Evolutionary conservation across 164 flowering plant genomes (phyloP).

Genomic region (Magnolia sinica): DNA sequence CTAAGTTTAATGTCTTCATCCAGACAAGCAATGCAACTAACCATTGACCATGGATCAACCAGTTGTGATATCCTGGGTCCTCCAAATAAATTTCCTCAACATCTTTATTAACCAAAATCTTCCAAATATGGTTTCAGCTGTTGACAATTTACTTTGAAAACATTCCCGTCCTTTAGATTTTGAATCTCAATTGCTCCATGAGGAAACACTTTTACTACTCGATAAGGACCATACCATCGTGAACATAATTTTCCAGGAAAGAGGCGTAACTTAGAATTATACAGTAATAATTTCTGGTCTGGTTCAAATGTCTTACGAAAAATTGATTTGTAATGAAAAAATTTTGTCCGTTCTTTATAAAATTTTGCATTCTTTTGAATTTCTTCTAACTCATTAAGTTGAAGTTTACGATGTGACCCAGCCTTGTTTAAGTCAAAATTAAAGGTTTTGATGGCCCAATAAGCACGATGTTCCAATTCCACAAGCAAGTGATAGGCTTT

Average conservation of each 20-base stretch:
- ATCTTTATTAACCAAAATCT: no score
- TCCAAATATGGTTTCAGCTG: no score
- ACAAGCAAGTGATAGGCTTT: not conserved
- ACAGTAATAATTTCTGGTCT: not conserved
- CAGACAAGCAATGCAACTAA: no score
- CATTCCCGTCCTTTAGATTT: not conserved
- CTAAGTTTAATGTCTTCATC: no score
- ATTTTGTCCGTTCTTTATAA: not conserved
- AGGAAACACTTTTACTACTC: not conserved
- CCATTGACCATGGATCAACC: no score
- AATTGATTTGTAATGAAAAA: not conserved
- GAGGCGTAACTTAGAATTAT: not conserved
- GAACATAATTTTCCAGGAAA: not conserved
- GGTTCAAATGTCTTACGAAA: not conserved
- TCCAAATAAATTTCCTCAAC: no score
- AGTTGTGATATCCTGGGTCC: no score
- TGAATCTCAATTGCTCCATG: not conserved
- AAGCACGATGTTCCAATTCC: not conserved
- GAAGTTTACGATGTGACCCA: not conserved
- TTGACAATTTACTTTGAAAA: not conserved
- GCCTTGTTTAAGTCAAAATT: not conserved
- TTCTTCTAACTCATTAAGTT: not conserved
- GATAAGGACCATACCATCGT: not conserved
- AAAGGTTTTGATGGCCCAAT: not conserved
- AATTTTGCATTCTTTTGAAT: not conserved